Evolutionary conservation across 2,329 filamentous ascomycete genomes (phyloP).

Genomic region (Aspergillus ustus): DNA sequence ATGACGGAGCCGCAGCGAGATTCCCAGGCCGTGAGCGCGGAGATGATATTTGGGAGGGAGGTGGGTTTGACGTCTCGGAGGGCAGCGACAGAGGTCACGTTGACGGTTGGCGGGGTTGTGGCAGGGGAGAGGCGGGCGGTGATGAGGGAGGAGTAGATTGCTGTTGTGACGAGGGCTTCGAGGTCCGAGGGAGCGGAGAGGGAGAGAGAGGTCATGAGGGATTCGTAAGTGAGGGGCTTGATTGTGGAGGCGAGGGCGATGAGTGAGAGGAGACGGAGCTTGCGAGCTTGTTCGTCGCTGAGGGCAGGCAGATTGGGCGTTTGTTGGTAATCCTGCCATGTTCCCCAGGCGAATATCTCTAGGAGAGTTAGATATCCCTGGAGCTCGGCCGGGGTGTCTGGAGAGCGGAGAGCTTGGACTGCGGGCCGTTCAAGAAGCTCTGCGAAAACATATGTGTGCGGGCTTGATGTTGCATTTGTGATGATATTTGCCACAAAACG

Average conservation of each 20-base stretch:
- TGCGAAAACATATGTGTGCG: constrained; percentile 89
- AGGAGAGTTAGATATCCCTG: constrained; percentile 70
- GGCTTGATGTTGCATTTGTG: constrained; percentile 82
- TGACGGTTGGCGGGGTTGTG: constrained; percentile 72
- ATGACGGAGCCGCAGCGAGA: constrained; percentile 77
- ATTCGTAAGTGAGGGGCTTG: constrained; percentile 71
- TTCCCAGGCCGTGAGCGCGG: constrained; percentile 74
- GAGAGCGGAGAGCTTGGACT: constrained; percentile 71
- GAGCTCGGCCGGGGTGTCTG: constrained; percentile 63
- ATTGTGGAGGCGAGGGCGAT: constrained; percentile 75
- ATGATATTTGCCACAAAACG: constrained; percentile 85
- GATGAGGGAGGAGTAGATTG: constrained; percentile 84
- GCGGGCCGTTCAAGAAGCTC: constrained; percentile 85
- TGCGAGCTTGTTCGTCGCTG: constrained; percentile 72
- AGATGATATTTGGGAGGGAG: constrained; percentile 70
- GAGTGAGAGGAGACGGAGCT: constrained; percentile 89
- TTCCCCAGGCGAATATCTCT: constrained; percentile 90
- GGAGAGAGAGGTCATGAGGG: constrained; percentile 69
- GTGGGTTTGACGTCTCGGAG: constrained; percentile 82
- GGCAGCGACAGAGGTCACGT: constrained; percentile 79
- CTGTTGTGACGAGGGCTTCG: constrained; percentile 83
- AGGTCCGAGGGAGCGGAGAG: constrained; percentile 71
- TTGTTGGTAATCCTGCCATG: constrained; percentile 76
- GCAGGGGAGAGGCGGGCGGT: constrained; percentile 87
- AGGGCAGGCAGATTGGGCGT: constrained; percentile 70